Evolutionary conservation across 23 red algal genomes (phyloP).

Genomic region (Rhodosorus marinus): DNA sequence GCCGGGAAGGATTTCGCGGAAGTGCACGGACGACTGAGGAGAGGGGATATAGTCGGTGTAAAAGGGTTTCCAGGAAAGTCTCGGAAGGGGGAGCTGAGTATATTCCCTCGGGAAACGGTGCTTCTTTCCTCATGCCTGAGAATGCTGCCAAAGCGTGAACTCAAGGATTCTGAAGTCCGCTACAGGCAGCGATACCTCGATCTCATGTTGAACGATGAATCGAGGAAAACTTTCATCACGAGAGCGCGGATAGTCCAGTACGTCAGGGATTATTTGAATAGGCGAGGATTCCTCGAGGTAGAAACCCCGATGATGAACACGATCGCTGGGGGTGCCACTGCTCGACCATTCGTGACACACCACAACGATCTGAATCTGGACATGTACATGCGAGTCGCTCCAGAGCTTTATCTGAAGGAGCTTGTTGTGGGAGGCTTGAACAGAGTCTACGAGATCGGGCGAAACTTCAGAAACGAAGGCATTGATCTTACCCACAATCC

Average conservation of each 20-base stretch:
- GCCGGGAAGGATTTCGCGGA: conserved; percentile 19
- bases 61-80: conserved; percentile 57
- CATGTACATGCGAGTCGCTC: conserved; percentile 95
- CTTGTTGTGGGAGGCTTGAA: conserved; percentile 94
- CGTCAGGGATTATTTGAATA: conserved; percentile 71
- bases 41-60: conserved; percentile 86
- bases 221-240: conserved; percentile 40
- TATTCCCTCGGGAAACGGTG: conserved; percentile 42
- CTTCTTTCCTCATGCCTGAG: conserved; percentile 63
- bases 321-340: conserved; percentile 75
- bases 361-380: conserved; percentile 89
- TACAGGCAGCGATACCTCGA: conserved; percentile 90
- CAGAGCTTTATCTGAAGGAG: conserved; percentile 92
- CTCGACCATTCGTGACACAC: conserved; percentile 77
- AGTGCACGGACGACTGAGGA: conserved; percentile 20
- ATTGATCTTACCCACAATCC: conserved; percentile 96
- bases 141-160: conserved; percentile 71
- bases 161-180: conserved; percentile 60
- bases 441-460: conserved; percentile 85
- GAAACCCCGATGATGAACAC: conserved; percentile 98
- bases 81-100: conserved; percentile 71
- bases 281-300: conserved; percentile 74
- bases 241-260: conserved; percentile 57
- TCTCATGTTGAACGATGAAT: conserved; percentile 55
- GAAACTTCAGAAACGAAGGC: conserved; percentile 95